phyloP scores from a whole-genome alignment of 345 rosid genomes.

The Populus alba region DNA sequence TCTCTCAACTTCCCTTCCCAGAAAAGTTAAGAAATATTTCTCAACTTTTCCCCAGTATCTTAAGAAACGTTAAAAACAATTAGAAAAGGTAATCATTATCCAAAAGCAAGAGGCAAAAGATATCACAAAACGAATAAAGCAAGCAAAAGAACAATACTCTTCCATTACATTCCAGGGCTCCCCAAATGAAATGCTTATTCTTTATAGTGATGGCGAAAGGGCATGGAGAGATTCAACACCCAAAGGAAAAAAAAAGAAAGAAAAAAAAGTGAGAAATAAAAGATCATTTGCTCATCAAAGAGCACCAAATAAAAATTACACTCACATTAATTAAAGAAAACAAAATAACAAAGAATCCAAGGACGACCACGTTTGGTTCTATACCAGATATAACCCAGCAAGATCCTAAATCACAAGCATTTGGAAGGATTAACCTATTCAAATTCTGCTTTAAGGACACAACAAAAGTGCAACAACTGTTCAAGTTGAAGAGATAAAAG shows the following conservation, averaged over 20 bases:
- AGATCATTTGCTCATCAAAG: constrained; percentile 13
- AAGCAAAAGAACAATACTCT: constrained; percentile 35
- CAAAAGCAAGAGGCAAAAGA: constrained; percentile 27
- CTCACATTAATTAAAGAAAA: neutral
- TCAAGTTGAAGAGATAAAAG: neutral
- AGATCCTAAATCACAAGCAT: constrained; percentile 3
- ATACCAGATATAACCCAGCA: neutral
- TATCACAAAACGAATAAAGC: constrained; percentile 35
- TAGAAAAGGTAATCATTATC: constrained; percentile 13
- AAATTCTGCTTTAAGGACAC: neutral
- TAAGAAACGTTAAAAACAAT: neutral
- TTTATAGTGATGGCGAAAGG: constrained; percentile 11
- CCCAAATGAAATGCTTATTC: neutral
- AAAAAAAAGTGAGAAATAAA: neutral
- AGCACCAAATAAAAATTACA: neutral
- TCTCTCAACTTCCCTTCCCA: neutral
- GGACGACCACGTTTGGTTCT: neutral
- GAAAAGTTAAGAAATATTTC: neutral
- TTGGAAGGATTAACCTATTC: neutral
- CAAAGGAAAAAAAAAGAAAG: neutral
- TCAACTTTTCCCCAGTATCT: neutral
- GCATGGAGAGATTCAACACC: neutral
- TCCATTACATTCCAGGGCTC: constrained; percentile 31
- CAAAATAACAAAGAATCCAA: neutral
- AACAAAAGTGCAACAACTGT: neutral